Base-by-base conservation (phyloP, 164 flowering plant genomes). In the Magnolia kwangsiensis region DNA sequence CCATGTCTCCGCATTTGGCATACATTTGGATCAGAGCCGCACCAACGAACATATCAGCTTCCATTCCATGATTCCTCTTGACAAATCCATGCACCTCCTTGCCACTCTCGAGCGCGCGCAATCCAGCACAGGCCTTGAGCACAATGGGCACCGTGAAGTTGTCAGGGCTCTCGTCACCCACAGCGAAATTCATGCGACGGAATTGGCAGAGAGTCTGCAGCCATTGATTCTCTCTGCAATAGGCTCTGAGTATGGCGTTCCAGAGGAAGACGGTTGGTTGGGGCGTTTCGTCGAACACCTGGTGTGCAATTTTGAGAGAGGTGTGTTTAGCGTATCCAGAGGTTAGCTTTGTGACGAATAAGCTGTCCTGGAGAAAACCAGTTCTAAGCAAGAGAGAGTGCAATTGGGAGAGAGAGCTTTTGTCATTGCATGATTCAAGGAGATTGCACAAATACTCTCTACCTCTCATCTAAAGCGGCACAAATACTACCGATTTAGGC, bases 251-350 rank as follows among this genome's bases (percentile, higher is more conserved):
- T 1, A 80, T 55, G 14, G 84, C 77, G 72, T 89, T 90, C 85
- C 87, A 88, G 13, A 83, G 80, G 78, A 77, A 81, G n/a, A 83
- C 81, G 63, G 75, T 85, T 83, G 78, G 74, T 0, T 81, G 79
- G 76, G 89, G 85, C 71, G 79, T 84, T 85, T 90, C 92, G n/a
- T 85, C 92, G 74, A 90, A 87, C 85, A 86, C 19, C n/a, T 84
- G 81, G 18, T 84, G 89, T 10, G 87, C 88, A 19, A 58, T 21
- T 14, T 50, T 72, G 7, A 83, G 21, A 27, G 80, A 73, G 0
- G 75, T 18, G 72, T 59, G 73, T 78, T 80, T 82, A 0, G 79
- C 78, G 23, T 87, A 85, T 0, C 76, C 27, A 7, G 76, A 18
- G 63, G 24, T 82, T 24, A 90, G 78, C 65, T 86, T 85, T 59